Base-by-base conservation (phyloP, 768 basidiomycete species). In the Boletus coccyginus region DNA sequence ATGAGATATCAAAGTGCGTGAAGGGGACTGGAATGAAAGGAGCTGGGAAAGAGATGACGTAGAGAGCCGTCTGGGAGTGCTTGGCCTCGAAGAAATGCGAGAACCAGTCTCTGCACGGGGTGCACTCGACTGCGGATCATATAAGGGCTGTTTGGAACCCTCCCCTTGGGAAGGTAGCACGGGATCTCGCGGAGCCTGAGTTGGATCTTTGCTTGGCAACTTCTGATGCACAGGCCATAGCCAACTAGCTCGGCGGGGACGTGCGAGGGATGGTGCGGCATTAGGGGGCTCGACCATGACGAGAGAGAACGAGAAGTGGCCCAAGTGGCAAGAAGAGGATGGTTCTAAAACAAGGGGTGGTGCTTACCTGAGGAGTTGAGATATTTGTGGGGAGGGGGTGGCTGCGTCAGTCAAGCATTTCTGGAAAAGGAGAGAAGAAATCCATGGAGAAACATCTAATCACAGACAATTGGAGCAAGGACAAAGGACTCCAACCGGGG, bases 291-390 rank as follows among this genome's bases (percentile, higher is more conserved):
- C 70, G 31, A 33, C 52, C 70, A 72, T 70, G 56, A 61, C 32
- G 49, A 54, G 56, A 60, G 51, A 32, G 51, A 58, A 24, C 7
- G 49, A 47, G 45, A 66, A 44, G 45, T 12, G 24, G 24, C 3
- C 19, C 39, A 8, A 40, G 55, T 38, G 47, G 52, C 24, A 38
- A 58, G 58, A 52, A 58, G 64, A 49, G 12, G 45, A 52, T 46
- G 29, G 60, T 46, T 41, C 32, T 27, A 41, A 58, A 50, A 59
- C 54, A 62, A 64, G 54, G 58, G 50, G 51, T 35, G 53, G 46
- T 52, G 62, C 67, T 73, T 68, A 71, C 70, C 71, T 71, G 71
- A 62, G 56, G 27, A 43, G 24, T 57, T 57, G 59, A 63, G 62
- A 61, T 58, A 66, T 57, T 59, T 64, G 50, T 54, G 53, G 27